Percentiles rank a stretch among this genome's conserved stretches.
Conservation (phyloP, 306 rosid genomes). For the Vigna nakashimae region DNA sequence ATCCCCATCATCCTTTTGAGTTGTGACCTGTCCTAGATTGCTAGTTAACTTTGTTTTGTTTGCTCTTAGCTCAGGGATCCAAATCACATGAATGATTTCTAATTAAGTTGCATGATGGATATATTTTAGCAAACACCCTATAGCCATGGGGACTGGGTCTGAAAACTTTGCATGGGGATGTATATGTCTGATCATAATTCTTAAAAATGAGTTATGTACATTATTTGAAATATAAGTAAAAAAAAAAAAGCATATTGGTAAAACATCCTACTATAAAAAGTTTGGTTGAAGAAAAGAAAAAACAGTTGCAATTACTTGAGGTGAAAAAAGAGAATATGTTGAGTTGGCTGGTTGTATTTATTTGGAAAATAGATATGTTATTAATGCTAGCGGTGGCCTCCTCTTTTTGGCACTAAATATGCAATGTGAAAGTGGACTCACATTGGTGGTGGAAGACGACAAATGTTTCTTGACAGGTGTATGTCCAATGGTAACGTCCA, state of each 20-base stretch:
- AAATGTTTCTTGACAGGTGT: constrained; percentile 30
- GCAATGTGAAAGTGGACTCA: background rate
- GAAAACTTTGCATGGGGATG: background rate
- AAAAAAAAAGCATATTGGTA: background rate
- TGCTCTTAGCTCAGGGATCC: constrained; percentile 39
- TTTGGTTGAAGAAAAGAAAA: background rate
- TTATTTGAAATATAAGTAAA: background rate
- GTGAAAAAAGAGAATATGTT: background rate
- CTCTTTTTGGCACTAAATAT: constrained; percentile 34
- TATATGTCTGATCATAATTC: background rate
- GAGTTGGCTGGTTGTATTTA: constrained; percentile 34
- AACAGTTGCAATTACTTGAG: background rate
- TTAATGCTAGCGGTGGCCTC: constrained; percentile 35
- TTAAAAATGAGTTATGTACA: background rate
- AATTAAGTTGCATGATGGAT: constrained; percentile 3
- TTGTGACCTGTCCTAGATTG: constrained; percentile 36
- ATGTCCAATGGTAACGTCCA: background rate
- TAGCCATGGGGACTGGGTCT: background rate
- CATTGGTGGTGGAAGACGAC: constrained; percentile 44
- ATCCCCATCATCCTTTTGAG: background rate
- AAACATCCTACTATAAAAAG: no score
- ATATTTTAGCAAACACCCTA: constrained; percentile 3
- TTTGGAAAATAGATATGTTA: constrained; percentile 34
- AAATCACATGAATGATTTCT: constrained; percentile 22
- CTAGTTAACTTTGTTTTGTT: constrained; percentile 43